Percentiles rank a stretch among this genome's conserved stretches.
Conservation (phyloP, 257 asterid genomes). For the Anisodus acutangulus region DNA sequence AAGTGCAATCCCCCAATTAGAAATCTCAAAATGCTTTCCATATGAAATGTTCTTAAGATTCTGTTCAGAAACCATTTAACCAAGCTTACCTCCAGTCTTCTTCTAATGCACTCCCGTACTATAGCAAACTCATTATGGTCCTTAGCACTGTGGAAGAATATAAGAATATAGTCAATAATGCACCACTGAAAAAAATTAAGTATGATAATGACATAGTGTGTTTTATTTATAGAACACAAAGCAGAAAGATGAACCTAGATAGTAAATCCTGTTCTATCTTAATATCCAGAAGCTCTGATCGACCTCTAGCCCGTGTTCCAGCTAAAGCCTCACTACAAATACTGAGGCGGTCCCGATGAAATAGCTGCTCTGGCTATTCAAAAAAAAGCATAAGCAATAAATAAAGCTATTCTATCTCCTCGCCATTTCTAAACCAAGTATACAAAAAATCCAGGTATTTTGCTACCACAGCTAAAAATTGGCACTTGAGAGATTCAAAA, state of each 20-base stretch:
- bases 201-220: not conserved
- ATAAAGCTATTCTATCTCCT: constrained; percentile 16
- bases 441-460: constrained; percentile 1
- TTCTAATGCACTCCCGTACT: constrained; percentile 81
- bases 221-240: constrained; percentile 13
- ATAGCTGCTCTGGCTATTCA: constrained; percentile 89
- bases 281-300: constrained; percentile 70
- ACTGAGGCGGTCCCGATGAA: constrained; percentile 69
- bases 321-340: constrained; percentile 95
- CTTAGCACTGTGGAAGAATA: constrained; percentile 61
- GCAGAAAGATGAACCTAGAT: constrained; percentile 60
- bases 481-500: not conserved
- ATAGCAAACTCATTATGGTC: constrained; percentile 89
- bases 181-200: not conserved
- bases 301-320: constrained; percentile 93
- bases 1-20: constrained; percentile 12
- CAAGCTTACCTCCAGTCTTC: constrained; percentile 77
- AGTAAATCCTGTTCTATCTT: constrained; percentile 87
- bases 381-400: constrained; percentile 31
- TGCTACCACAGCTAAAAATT: not conserved
- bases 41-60: not conserved
- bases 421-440: not conserved
- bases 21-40: not conserved
- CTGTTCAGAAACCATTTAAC: constrained; percentile 28
- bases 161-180: not conserved